phyloP scores from a whole-genome alignment of 352 stramenopile species.

The Pythium rishiriense region DNA sequence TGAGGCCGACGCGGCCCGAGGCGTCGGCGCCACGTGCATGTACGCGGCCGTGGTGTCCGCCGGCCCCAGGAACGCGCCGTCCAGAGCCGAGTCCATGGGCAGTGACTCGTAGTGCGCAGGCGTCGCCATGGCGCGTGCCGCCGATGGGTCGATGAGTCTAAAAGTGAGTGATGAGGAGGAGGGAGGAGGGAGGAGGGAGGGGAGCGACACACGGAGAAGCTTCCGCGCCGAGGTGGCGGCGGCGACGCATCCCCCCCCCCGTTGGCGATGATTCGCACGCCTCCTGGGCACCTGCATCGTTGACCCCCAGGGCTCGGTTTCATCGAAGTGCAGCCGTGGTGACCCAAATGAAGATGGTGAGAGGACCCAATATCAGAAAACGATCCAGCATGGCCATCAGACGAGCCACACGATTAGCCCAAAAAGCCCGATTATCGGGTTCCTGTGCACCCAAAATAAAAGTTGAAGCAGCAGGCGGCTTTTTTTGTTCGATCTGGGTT shows the following conservation, averaged over 20 bases:
- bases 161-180: neutral
- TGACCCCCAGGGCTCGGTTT: neutral
- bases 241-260: neutral
- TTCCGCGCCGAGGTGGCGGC: neutral
- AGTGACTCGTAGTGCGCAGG: conserved; percentile 22
- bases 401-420: neutral
- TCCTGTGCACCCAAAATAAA: too few species aligned
- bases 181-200: neutral
- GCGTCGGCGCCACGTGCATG: conserved; percentile 13
- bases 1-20: conserved; percentile 5
- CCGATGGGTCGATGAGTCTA: too few species aligned
- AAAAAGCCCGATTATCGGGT: neutral
- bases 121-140: too few species aligned
- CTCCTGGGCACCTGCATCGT: neutral
- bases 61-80: neutral
- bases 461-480: too few species aligned
- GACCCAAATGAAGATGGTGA: neutral
- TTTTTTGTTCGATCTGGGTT: too few species aligned
- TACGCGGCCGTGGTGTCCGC: conserved; percentile 1
- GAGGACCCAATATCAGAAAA: neutral
- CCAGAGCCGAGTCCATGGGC: neutral
- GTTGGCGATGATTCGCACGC: neutral
- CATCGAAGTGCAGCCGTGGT: neutral
- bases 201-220: neutral
- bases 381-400: neutral